These are phyloP conservation scores for Suillus spraguei DNA, from an alignment of 768 basidiomycete species.

Conservation along the genomic window DNA sequence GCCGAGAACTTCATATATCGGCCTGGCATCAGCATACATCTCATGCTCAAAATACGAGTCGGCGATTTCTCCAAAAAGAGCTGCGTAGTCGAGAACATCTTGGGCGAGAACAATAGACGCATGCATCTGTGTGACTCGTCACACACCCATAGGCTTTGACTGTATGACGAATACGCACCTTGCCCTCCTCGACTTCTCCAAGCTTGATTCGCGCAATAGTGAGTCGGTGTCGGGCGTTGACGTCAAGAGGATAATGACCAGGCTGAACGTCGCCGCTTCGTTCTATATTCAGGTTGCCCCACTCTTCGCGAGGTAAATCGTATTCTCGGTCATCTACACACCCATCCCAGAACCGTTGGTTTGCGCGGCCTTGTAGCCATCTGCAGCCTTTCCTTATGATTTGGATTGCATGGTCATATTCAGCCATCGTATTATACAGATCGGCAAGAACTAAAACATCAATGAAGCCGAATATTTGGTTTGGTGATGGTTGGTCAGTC, in stretches of 20 bases:
- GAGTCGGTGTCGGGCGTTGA: constrained; percentile 80
- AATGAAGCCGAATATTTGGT: constrained; percentile 27
- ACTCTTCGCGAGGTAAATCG: constrained; percentile 45
- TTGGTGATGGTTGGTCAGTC: constrained; percentile 13
- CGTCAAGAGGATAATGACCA: constrained; percentile 65
- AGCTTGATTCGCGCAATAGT: constrained; percentile 82
- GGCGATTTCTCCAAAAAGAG: constrained; percentile 81
- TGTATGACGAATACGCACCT: constrained; percentile 47
- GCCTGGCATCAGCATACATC: constrained; percentile 76
- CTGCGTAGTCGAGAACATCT: constrained; percentile 76
- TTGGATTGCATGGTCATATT: constrained; percentile 67
- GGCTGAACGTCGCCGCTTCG: constrained; percentile 52
- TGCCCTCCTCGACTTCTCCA: constrained; percentile 80
- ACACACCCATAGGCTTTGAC: neutral
- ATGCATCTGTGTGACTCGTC: constrained; percentile 58
- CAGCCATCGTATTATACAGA: constrained; percentile 70
- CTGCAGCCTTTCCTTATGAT: constrained; percentile 76
- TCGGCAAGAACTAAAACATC: constrained; percentile 88
- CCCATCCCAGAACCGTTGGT: constrained; percentile 78
- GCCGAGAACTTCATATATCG: constrained; percentile 79
- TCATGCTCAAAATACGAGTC: constrained; percentile 81
- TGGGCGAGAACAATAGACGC: constrained; percentile 69
- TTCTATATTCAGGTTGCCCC: constrained; percentile 26
- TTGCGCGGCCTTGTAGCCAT: constrained; percentile 87
- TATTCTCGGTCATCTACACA: constrained; percentile 91